Conservation (phyloP, 2,329 filamentous ascomycete species). For the Leptographium wingfieldii region DNA sequence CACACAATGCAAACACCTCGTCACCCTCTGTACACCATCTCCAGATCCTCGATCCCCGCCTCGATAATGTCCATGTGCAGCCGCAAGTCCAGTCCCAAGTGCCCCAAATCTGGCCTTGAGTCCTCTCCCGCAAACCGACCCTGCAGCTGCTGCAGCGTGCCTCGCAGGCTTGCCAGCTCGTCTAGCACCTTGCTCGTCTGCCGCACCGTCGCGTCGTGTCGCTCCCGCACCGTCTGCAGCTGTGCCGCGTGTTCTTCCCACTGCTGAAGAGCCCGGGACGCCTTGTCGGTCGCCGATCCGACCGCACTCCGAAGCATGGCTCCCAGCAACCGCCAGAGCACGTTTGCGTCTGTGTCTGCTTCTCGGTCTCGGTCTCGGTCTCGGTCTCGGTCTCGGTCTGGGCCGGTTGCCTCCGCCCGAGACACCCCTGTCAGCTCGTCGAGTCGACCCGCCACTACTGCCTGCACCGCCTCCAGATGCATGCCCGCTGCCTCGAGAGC, state of each 20-base stretch:
- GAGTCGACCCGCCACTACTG: slow-evolving; percentile 48
- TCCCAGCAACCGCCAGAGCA: not conserved
- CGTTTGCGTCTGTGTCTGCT: not conserved
- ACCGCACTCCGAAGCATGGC: not conserved
- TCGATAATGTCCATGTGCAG: slow-evolving; percentile 8
- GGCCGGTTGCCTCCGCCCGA: not conserved
- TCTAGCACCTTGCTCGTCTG: slow-evolving; percentile 1
- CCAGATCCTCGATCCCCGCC: slow-evolving; percentile 5
- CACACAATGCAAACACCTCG: not conserved
- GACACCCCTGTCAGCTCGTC: slow-evolving; percentile 31
- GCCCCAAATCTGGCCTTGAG: not conserved
- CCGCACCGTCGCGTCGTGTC: slow-evolving; percentile 1
- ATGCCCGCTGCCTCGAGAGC: slow-evolving; percentile 57
- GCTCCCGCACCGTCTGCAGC: slow-evolving; percentile 1
- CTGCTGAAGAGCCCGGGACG: not conserved
- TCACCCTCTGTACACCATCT: not conserved
- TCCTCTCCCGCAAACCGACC: not conserved
- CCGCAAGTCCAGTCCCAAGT: slow-evolving; percentile 3
- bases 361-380: not conserved
- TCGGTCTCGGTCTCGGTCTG: not conserved
- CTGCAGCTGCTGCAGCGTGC: slow-evolving; percentile 2
- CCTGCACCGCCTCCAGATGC: slow-evolving; percentile 56
- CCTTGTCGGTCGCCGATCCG: not conserved
- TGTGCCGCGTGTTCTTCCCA: slow-evolving; percentile 5
- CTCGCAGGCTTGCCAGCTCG: slow-evolving; percentile 5